Percentiles rank a stretch among this genome's conserved stretches.
phyloP scores from a whole-genome alignment of 2,329 filamentous ascomycete genomes.

The Colletotrichum agaves region DNA sequence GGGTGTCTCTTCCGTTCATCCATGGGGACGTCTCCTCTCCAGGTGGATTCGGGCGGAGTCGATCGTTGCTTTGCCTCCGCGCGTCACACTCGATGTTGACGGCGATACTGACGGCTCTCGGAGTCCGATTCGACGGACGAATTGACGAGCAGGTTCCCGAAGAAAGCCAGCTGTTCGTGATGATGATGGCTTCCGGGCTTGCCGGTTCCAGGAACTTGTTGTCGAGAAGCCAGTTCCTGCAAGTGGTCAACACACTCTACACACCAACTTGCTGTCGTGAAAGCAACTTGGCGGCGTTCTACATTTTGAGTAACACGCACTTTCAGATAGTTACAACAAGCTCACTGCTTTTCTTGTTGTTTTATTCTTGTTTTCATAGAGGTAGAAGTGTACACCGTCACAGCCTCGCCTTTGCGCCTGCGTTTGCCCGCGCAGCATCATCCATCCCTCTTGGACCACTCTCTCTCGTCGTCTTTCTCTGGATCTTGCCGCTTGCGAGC shows the following conservation, averaged over 20 bases:
- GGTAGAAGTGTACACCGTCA: neutral
- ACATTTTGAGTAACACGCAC: neutral
- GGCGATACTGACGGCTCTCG: too few relatives aligned
- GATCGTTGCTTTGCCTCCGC: neutral
- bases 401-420: constrained; percentile 23
- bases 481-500: constrained; percentile 67
- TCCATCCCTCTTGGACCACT: constrained; percentile 69
- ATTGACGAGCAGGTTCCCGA: neutral
- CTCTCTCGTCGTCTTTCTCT: constrained; percentile 64
- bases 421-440: constrained; percentile 46
- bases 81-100: too few relatives aligned
- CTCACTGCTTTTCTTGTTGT: neutral
- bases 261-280: neutral
- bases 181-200: neutral
- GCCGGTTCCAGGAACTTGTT: neutral
- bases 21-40: neutral
- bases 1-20: neutral
- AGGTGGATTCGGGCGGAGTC: neutral
- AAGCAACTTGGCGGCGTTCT: neutral
- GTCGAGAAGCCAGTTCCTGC: neutral
- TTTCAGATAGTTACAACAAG: neutral
- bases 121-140: neutral
- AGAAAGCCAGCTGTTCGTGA: neutral
- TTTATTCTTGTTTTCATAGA: too few relatives aligned
- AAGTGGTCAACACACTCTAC: neutral